Evolutionary conservation across 2,329 filamentous ascomycete genomes (phyloP), one percentile per base, ranked within the genome.

Genomic region (Tolypocladium amazonense): DNA sequence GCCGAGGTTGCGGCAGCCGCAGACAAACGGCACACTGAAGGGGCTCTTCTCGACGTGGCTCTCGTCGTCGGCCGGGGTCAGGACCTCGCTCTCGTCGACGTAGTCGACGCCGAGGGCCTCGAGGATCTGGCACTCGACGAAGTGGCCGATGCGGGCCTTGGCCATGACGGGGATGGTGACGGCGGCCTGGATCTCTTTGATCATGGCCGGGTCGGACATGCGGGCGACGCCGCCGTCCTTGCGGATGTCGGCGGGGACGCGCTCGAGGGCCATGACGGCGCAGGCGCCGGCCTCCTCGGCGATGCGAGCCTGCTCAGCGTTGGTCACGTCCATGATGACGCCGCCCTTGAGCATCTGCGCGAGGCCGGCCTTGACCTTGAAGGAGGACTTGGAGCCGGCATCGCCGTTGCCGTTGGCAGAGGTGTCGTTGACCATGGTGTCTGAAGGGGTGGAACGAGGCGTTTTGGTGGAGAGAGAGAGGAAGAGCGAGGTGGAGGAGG

Each of bases 111-210:
- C 92, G 59, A 97, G 87, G 60, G 90, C 86, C 81, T 97, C 90
- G 71, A 99, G 89, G 77, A 99, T 95, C 87, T 93, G 93, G 79
- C 92, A 97, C 80, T 99, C 94, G 69, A 97, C 93, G 67, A 97
- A 92, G 79, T 99, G 94, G 43, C 94, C 94, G 72, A 97, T 99
- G 72, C 94, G 86, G 30, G 93, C 93, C 80, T 99, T 99, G 64
- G 94, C 94, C 94, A 99, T 97, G 75, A 99, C 94, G 68, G 94
- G 94, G 69, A 97, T 97, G 58, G 93, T 97, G 55, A 97, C 94
- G 47, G 92, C 87, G 3, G 82, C 85, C 86, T 97, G 95, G 73
- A 99, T 97, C 75, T 92, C 90, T 77, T 89, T 88, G 82, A 97
- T 97, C 84, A 97, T 90, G 68, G 83, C 79, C 2, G 94, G 94